phyloP scores from a whole-genome alignment of 306 rosid genomes.

The Crataegus laevigata region DNA sequence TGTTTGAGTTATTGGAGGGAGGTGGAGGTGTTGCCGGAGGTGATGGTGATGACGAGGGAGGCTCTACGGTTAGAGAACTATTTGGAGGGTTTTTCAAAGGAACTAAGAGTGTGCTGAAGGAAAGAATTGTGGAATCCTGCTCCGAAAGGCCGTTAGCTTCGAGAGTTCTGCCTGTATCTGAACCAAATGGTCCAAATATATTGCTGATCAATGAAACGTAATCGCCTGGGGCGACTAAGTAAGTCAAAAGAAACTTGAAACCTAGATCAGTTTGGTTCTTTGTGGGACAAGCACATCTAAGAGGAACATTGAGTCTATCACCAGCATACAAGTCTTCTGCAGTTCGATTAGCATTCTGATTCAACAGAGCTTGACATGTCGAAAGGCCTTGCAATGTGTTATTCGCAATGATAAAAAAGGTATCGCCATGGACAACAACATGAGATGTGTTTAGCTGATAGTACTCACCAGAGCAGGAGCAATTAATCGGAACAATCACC shows the following conservation, averaged over 20 bases:
- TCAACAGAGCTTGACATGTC: conserved; percentile 59
- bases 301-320: conserved; percentile 46
- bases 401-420: conserved; percentile 28
- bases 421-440: conserved; percentile 23
- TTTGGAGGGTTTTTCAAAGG: conserved; percentile 65
- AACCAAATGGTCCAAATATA: conserved; percentile 46
- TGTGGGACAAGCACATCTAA: conserved; percentile 92
- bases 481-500: conserved; percentile 61
- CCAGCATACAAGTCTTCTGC: conserved; percentile 20
- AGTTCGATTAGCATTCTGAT: conserved; percentile 27
- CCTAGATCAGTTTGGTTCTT: conserved; percentile 55
- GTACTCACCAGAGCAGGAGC: conserved; percentile 65
- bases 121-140: conserved; percentile 15
- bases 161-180: conserved; percentile 14
- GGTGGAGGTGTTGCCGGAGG: conserved; percentile 8
- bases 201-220: conserved; percentile 24
- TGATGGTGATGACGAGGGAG: conserved; percentile 26
- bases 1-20: conserved; percentile 31
- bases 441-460: conserved; percentile 61
- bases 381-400: conserved; percentile 65
- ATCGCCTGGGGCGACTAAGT: conserved; percentile 34
- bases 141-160: conserved; percentile 54
- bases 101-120: conserved; percentile 56
- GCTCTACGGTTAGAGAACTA: conserved; percentile 27
- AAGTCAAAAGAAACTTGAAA: conserved; percentile 50